Base-by-base conservation (phyloP, 208 protist genomes). In the Leishmania mexicana region DNA sequence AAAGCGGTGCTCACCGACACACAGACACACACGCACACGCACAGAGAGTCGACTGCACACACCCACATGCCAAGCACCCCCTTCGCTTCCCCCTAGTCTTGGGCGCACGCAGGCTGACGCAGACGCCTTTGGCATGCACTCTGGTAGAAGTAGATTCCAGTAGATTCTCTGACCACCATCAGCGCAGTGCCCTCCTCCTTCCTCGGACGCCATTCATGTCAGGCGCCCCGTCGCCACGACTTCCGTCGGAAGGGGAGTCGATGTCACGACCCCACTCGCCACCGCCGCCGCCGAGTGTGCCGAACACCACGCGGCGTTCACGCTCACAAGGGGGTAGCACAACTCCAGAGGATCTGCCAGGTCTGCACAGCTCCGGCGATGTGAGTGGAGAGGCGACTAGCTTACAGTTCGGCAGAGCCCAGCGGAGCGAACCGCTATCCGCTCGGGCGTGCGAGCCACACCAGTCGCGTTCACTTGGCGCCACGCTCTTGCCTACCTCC, bases 291-390 rank as follows among this genome's bases (percentile, higher is more conserved):
- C 77, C 77, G 0, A 49, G 77, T 38, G 68, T 81, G 35, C 38
- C 60, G 8, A 81, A 42, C 70, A 85, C 81, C 8, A 79, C 77
- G 57, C 77, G 81, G 1, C 81, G 58, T 3, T 72, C 64, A 38
- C 49, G 38, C 53, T 49, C 58, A 19, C 2, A 42, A 35, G 57
- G 42, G 42, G 42, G 21, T 15, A 45, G 31, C 10, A 40, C 75
- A 21, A 21, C 21, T 51, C 2, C 54, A 53, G 31, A 78, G 35
- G 19, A 45, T 15, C 35, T 15, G 3, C 45, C 4, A 11, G 13
- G 28, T 28, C 6, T 74, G 70, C 70, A 21, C 28, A 47, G 24
- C 70, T n/a, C 24, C 15, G 51, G 73, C 6, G 47, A 35, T 45
- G 31, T 13, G 35, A 24, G 51, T 62, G 73, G n/a, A 19, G 73